phyloP scores from a whole-genome alignment of 169 alveolate genomes.

The Cryptosporidium ryanae region DNA sequence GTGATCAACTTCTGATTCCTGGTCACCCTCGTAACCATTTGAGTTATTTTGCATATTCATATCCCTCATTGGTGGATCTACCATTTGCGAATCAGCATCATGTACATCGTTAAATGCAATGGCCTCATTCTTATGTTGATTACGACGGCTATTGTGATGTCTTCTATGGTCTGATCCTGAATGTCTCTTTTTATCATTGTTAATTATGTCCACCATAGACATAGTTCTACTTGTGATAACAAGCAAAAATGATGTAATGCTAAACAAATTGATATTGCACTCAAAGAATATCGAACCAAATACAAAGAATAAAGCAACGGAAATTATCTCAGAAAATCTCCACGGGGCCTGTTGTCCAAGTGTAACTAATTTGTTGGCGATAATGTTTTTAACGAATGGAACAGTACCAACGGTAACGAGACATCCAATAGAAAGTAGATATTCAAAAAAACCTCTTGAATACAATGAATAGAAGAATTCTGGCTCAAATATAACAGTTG shows the following conservation, averaged over 20 bases:
- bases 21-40: constrained; percentile 52
- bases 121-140: constrained; percentile 21
- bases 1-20: constrained; percentile 64
- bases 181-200: constrained; percentile 76
- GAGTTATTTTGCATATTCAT: constrained; percentile 37
- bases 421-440: constrained; percentile 85
- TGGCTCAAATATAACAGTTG: constrained; percentile 79
- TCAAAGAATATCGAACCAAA: constrained; percentile 87
- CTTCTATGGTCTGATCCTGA: constrained; percentile 9
- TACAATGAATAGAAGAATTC: constrained; percentile 60
- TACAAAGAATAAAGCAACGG: constrained; percentile 89
- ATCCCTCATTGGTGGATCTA: constrained; percentile 51
- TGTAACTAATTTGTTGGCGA: constrained; percentile 90
- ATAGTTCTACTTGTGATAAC: constrained; percentile 85
- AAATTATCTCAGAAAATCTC: constrained; percentile 90
- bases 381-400: constrained; percentile 91
- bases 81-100: constrained; percentile 48
- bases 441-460: constrained; percentile 55
- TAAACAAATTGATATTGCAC: constrained; percentile 82
- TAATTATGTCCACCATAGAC: constrained; percentile 84
- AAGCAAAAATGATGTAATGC: constrained; percentile 77
- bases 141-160: constrained; percentile 1
- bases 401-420: constrained; percentile 91
- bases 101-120: constrained; percentile 67
- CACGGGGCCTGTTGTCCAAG: constrained; percentile 95